These are phyloP conservation scores for Meyerozyma elateridarum DNA, from an alignment of 1,139 yeast genomes.

Conservation along the genomic window DNA sequence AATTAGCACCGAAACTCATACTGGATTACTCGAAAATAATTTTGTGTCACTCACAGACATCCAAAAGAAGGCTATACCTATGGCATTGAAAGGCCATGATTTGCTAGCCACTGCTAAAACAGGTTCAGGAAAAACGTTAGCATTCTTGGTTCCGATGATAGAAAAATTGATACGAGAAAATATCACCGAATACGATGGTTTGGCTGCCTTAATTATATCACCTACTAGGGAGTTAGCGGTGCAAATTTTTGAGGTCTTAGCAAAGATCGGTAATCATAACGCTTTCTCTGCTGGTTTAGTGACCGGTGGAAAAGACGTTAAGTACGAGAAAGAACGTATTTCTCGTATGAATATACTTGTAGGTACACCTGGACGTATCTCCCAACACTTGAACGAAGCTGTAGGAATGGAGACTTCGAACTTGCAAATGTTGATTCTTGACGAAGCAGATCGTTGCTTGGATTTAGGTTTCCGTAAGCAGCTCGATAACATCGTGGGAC, in stretches of 20 bases:
- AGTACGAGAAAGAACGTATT: conserved; percentile 81
- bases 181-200: conserved; percentile 87
- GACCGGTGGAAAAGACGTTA: conserved; percentile 94
- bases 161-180: conserved; percentile 66
- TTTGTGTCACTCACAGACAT: conserved; percentile 80
- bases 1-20: conserved; percentile 55
- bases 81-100: conserved; percentile 77
- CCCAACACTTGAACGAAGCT: conserved; percentile 94
- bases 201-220: conserved; percentile 87
- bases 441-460: conserved; percentile 93
- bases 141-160: conserved; percentile 81
- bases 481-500: conserved; percentile 77
- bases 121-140: conserved; percentile 94
- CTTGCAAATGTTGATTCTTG: conserved; percentile 77
- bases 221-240: conserved; percentile 95
- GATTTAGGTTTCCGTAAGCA: conserved; percentile 96
- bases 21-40: conserved; percentile 69
- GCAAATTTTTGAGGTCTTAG: conserved; percentile 86
- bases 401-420: conserved; percentile 79
- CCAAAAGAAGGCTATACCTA: conserved; percentile 74
- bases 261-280: conserved; percentile 77
- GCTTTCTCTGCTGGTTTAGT: conserved; percentile 90
- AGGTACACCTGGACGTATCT: conserved; percentile 93
- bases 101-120: conserved; percentile 91
- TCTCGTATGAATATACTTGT: conserved; percentile 79